Evolutionary conservation across 495 filamentous ascomycete genomes (phyloP).

Genomic region (Xylaria longipes): DNA sequence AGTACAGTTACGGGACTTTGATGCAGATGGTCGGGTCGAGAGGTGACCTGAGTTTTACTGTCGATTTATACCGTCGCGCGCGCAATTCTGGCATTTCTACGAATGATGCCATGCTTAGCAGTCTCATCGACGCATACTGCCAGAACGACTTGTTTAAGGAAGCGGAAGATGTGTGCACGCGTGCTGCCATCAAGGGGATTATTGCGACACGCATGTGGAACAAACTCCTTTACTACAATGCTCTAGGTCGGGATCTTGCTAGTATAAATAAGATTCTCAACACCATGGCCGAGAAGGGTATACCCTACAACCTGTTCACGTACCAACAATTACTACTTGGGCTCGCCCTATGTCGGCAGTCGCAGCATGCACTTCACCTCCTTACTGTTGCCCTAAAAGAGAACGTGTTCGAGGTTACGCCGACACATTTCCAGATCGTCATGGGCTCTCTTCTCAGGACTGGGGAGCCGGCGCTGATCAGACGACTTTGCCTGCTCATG

Average conservation of each 20-base stretch:
- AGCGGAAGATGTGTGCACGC: constrained; percentile 66
- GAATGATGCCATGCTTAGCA: constrained; percentile 60
- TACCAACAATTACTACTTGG: constrained; percentile 76
- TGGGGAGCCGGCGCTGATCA: constrained; percentile 41
- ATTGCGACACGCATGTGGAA: constrained; percentile 77
- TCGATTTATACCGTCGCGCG: constrained; percentile 66
- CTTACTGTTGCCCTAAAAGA: constrained; percentile 65
- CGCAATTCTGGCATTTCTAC: constrained; percentile 37
- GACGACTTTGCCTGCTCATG: constrained; percentile 45
- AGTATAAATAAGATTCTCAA: constrained; percentile 65
- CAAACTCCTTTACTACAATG: constrained; percentile 70
- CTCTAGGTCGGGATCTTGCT: constrained; percentile 66
- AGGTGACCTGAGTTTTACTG: constrained; percentile 74
- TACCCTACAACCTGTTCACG: constrained; percentile 72
- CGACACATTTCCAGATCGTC: constrained; percentile 78
- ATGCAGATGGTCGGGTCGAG: constrained; percentile 73
- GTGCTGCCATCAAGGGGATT: constrained; percentile 47
- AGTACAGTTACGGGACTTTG: constrained; percentile 70
- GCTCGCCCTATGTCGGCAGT: constrained; percentile 64
- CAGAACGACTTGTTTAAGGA: constrained; percentile 62
- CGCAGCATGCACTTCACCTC: constrained; percentile 70
- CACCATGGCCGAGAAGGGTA: constrained; percentile 62
- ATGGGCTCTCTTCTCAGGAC: constrained; percentile 58
- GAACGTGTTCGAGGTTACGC: constrained; percentile 62
- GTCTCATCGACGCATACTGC: constrained; percentile 72